These are phyloP conservation scores for Massariosphaeria phaeospora DNA, from an alignment of 495 filamentous ascomycete species.

Conservation along the genomic window DNA sequence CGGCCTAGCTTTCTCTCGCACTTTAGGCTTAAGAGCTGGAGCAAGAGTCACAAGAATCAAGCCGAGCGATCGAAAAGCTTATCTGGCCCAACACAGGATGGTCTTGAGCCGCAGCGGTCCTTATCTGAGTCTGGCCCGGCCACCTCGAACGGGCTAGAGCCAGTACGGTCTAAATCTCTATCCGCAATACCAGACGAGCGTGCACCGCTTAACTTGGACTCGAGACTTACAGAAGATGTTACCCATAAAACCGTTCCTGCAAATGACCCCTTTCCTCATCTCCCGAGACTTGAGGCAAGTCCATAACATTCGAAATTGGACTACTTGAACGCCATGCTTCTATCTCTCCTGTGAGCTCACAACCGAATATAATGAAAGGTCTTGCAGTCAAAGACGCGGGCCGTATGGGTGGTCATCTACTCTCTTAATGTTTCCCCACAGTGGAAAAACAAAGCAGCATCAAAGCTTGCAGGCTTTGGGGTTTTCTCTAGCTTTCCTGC, in stretches of 20 bases:
- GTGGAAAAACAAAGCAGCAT: slow-evolving; percentile 27
- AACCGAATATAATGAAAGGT: too few relatives aligned
- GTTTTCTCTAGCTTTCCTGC: not conserved
- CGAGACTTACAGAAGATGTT: not conserved
- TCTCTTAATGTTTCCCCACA: slow-evolving; percentile 17
- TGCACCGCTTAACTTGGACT: slow-evolving; percentile 11
- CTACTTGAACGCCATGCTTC: not conserved
- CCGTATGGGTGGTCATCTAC: slow-evolving; percentile 25
- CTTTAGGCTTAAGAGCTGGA: slow-evolving; percentile 15
- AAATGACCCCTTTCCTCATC: not conserved
- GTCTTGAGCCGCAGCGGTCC: slow-evolving; percentile 12
- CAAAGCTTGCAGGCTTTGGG: not conserved
- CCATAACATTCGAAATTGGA: not conserved
- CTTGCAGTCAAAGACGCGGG: slow-evolving; percentile 23
- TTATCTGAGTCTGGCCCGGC: slow-evolving; percentile 3
- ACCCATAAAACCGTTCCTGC: not conserved
- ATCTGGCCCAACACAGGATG: not conserved
- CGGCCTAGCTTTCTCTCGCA: slow-evolving; percentile 9
- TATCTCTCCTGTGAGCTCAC: too few relatives aligned
- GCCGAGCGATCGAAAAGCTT: slow-evolving; percentile 9
- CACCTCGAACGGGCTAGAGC: slow-evolving; percentile 3
- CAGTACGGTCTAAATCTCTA: slow-evolving; percentile 23
- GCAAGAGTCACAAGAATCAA: not conserved
- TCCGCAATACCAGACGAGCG: slow-evolving; percentile 24
- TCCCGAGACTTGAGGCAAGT: not conserved